Conservation (phyloP, 345 rosid genomes). For the Bruguiera sexangula region DNA sequence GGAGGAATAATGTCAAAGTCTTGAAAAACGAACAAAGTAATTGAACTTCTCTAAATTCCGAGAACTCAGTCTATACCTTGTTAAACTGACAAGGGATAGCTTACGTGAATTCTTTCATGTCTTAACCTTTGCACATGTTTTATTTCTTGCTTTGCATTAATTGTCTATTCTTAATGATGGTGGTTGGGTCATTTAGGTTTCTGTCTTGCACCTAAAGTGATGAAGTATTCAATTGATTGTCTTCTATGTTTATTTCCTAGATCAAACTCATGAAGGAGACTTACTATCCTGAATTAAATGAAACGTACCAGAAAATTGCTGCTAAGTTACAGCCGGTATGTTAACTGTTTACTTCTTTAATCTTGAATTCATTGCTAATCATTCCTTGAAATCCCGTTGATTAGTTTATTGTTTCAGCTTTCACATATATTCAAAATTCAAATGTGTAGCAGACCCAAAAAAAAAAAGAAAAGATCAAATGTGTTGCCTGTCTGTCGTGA, state of each 20-base stretch:
- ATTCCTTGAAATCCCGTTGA: background rate
- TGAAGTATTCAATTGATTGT: background rate
- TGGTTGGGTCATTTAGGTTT: background rate
- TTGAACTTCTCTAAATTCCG: no score
- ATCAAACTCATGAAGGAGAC: constrained; percentile 63
- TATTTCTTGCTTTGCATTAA: background rate
- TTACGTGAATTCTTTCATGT: no score
- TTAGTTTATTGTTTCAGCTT: no score
- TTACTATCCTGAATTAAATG: constrained; percentile 64
- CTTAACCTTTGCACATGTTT: background rate
- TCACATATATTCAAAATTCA: no score
- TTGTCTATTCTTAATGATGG: background rate
- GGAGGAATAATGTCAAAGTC: no score
- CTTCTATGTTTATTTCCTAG: constrained; percentile 22
- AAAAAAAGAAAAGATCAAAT: no score
- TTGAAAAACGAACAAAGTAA: no score
- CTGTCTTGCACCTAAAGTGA: no score
- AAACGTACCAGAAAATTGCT: constrained; percentile 61
- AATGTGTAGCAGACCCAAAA: no score
- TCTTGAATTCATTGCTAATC: background rate
- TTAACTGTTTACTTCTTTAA: constrained; percentile 7
- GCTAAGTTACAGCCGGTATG: constrained; percentile 63
- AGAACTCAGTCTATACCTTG: no score
- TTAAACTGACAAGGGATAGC: no score
- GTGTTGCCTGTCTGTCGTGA: background rate